Evolutionary conservation across 2,329 filamentous ascomycete species (phyloP).

Genomic region (Exophiala bonariae): DNA sequence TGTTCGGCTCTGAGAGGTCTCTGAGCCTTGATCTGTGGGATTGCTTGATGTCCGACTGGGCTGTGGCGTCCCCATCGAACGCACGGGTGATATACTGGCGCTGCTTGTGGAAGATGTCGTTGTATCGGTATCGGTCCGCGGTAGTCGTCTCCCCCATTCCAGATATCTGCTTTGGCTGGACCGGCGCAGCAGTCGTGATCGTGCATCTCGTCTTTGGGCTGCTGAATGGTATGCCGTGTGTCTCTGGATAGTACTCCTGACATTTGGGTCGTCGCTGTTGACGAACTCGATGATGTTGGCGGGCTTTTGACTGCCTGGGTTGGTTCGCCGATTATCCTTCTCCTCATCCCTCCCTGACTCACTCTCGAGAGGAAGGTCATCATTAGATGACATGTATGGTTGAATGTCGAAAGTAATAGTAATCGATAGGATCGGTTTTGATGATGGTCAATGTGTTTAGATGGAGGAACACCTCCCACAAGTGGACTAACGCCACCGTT

Average conservation of each 20-base stretch:
- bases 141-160: slow-evolving; percentile 23
- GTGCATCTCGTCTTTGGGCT: slow-evolving; percentile 25
- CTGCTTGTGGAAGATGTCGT: slow-evolving; percentile 20
- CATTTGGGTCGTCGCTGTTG: slow-evolving; percentile 26
- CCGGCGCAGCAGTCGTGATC: slow-evolving; percentile 19
- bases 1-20: slow-evolving; percentile 6
- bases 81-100: slow-evolving; percentile 17
- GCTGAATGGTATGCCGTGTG: slow-evolving; percentile 27
- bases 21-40: slow-evolving; percentile 8
- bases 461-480: background rate
- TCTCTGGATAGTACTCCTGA: slow-evolving; percentile 27
- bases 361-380: slow-evolving; percentile 11
- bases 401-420: background rate
- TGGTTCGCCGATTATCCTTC: slow-evolving; percentile 1
- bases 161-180: slow-evolving; percentile 23
- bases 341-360: slow-evolving; percentile 1
- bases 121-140: slow-evolving; percentile 5
- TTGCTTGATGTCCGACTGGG: slow-evolving; percentile 7
- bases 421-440: background rate
- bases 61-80: slow-evolving; percentile 4
- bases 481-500: slow-evolving; percentile 1
- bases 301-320: slow-evolving; percentile 4
- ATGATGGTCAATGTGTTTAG: background rate
- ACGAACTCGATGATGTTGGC: slow-evolving; percentile 25
- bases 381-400: slow-evolving; percentile 20